Base-by-base conservation (phyloP, 1,284 basidiomycete genomes). In the Cryptococcus maquisensis region DNA sequence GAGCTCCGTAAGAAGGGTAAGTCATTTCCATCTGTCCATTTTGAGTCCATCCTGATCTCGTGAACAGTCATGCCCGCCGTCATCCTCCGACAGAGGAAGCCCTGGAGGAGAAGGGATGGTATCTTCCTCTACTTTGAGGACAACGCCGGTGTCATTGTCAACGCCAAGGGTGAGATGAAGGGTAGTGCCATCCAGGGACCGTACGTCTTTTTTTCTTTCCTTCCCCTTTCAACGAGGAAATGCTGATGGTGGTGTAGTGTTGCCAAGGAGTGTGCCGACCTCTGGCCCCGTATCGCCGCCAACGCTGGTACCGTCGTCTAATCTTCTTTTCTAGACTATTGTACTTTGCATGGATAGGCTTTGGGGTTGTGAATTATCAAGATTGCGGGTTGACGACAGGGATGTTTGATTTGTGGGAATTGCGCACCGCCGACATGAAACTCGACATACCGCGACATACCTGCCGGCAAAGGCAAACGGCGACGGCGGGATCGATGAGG, bases 121-220 rank as follows among this genome's bases (percentile, higher is more conserved):
- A 90, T 98, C 65, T 97, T 97, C 86, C 87, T 98, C 76, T 97
- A 97, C 85, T 98, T 98, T 67, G 95, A 77, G 69, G 93, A 95
- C 80, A 95, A 95, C 77, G 93, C 93, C 55, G 93, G 92, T 79
- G 92, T 95, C 62, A 94, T 95, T 64, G 90, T 93, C 73, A 61
- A 98, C 84, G 90, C 91, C 73, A 98, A 98, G 85, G 95, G 96
- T 74, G 95, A 99, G 82, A 98, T 99, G 95, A 99, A 99, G 84
- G 95, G 95, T 58, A 93, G 90, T 56, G 92, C 94, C 68, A 98
- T 99, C 79, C 94, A 95, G 64, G 95, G 95, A 65, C 96, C 95
- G 71, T 73, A 61, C 69, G 71, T 72, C 23, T 6, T 9, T 16
- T 38, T 28, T 46, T 4, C 41, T 35, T 18, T n/a, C 42, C 20